These are phyloP conservation scores for Grosmannia huntii DNA, from an alignment of 2,329 filamentous ascomycete genomes.

Conservation along the genomic window DNA sequence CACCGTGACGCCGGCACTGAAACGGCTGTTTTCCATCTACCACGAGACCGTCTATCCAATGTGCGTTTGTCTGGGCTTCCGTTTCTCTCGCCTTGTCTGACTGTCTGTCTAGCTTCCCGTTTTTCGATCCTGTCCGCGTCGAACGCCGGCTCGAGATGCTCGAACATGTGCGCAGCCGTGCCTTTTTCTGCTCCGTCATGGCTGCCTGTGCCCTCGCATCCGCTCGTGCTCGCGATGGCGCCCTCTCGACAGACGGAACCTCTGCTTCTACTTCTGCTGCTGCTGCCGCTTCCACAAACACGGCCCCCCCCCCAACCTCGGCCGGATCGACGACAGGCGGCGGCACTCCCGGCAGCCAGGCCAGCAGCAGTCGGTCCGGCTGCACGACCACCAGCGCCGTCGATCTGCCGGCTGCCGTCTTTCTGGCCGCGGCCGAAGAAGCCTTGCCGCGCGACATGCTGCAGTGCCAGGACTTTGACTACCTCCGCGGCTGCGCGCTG, in stretches of 20 bases:
- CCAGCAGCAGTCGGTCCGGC: background rate
- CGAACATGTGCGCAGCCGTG: conserved; percentile 14
- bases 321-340: background rate
- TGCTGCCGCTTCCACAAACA: no score
- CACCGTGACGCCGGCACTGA: conserved; percentile 12
- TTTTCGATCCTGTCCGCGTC: conserved; percentile 13
- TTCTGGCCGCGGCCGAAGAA: conserved; percentile 15
- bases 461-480: conserved; percentile 15
- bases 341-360: background rate
- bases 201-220: conserved; percentile 14
- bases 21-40: conserved; percentile 10
- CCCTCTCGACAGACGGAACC: conserved; percentile 1
- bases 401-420: conserved; percentile 13
- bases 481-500: conserved; percentile 13
- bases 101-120: conserved; percentile 10
- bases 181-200: conserved; percentile 16
- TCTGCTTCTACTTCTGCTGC: background rate
- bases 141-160: conserved; percentile 11
- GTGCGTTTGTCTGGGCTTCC: background rate
- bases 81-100: background rate
- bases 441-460: conserved; percentile 13
- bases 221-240: conserved; percentile 14
- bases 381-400: background rate
- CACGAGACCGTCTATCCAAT: conserved; percentile 15
- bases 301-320: background rate